Base-by-base conservation (phyloP, 371 early-diverging fungal species). In the Capillidium rhysosporum region DNA sequence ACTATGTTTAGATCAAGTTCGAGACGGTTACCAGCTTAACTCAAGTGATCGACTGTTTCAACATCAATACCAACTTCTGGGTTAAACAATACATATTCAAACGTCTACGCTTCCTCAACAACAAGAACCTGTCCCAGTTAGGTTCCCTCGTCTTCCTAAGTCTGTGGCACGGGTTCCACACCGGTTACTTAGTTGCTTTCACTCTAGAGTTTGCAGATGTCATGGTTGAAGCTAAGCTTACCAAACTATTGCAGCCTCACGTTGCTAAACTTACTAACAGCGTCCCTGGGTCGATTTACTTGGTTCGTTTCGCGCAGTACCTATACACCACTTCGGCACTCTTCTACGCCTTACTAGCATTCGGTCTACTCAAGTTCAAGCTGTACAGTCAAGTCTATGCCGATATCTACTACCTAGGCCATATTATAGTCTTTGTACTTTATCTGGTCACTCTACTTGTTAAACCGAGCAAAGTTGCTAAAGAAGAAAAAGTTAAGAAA, bases 31-130 rank as follows among this genome's bases (percentile, higher is more conserved):
- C 77, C 2, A 70, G 73, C 2, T 63, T 81, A 38, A 65, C 65
- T 38, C 66, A 76, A 46, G 64, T 80, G 23, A 69, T 84, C 59
- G 56, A 40, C 3, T 61, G 76, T 1, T 84, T 82, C 67, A 84
- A 84, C 62, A 74, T 80, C 60, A 82, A 84, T 59, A 84, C 84
- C 49, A 84, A 84, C 59, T 59, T 68, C 14, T 84, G 82, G 84
- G 62, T 67, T 54, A 82, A 80, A 61, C 67, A 71, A 43, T 84
- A 84, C 48, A 64, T 84, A 1, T 84, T 80, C 56, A 82, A 84
- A 63, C 72, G 81, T 12, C 66, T 82, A 24, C 62, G 63, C 21
- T 84, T 79, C 61, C 59, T 82, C n/a, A 72, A 71, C 30, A 77
- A 65, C 67, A 82, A 80, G 63, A 56, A 73, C n/a, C 38, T 75